phyloP scores from a whole-genome alignment of 1,284 basidiomycete species.

The Anthracocystis walkeri region DNA sequence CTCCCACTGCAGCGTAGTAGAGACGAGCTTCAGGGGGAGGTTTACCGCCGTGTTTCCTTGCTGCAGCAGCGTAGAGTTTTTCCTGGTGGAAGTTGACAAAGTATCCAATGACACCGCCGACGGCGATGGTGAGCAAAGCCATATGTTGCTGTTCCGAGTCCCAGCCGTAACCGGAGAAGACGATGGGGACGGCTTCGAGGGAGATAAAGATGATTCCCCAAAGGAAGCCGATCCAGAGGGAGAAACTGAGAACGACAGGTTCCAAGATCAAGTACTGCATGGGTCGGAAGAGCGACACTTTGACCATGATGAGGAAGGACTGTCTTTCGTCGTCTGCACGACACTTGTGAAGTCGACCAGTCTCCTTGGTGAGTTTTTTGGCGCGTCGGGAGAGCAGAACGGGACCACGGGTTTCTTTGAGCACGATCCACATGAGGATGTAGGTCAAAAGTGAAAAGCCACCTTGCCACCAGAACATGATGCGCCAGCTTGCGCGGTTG shows the following conservation, averaged over 20 bases:
- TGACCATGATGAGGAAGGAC: slow-evolving; percentile 63
- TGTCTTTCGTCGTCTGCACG: slow-evolving; percentile 64
- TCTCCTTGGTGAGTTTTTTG: slow-evolving; percentile 68
- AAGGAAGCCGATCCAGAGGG: slow-evolving; percentile 70
- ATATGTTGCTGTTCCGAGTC: slow-evolving; percentile 45
- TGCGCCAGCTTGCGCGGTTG: slow-evolving; percentile 55
- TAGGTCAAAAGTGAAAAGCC: slow-evolving; percentile 36
- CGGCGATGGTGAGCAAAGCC: slow-evolving; percentile 52
- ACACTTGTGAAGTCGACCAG: slow-evolving; percentile 69
- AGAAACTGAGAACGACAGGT: slow-evolving; percentile 71
- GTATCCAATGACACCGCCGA: slow-evolving; percentile 74
- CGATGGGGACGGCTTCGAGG: slow-evolving; percentile 55
- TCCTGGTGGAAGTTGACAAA: slow-evolving; percentile 74
- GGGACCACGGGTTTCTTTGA: slow-evolving; percentile 68
- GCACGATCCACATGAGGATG: slow-evolving; percentile 58
- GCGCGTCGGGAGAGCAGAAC: slow-evolving; percentile 71
- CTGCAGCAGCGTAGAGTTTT: slow-evolving; percentile 45
- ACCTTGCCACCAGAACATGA: slow-evolving; percentile 63
- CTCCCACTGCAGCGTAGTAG: slow-evolving; percentile 64
- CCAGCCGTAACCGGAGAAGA: slow-evolving; percentile 64
- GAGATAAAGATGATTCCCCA: slow-evolving; percentile 55
- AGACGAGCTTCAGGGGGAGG: slow-evolving; percentile 72
- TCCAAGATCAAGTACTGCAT: slow-evolving; percentile 70
- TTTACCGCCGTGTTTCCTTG: slow-evolving; percentile 64
- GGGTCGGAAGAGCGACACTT: slow-evolving; percentile 64